Evolutionary conservation across 305 asterid genomes (phyloP), one percentile per base, ranked within the genome.

Genomic region (Fraxinus paxiana): DNA sequence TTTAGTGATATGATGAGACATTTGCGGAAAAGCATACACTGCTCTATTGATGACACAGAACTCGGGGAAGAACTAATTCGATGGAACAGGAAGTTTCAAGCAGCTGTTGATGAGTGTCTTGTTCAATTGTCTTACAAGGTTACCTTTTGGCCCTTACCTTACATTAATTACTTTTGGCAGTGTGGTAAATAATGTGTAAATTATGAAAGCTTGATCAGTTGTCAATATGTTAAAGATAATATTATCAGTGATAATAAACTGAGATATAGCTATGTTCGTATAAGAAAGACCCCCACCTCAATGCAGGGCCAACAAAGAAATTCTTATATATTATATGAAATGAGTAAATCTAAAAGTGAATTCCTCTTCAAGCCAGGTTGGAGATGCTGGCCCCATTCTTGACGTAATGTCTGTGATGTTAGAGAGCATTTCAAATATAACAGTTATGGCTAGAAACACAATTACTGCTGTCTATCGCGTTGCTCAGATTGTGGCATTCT

Each of bases 331-430:
- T 41, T 71, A 76, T 79, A 73, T 73, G 86, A 82, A 13, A 46
- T 54, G 80, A 67, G 87, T 41, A 83, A 79, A 79, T 72, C 70
- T 84, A 54, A 54, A 81, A 78, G 30, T 79, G 51, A 80, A 71
- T 67, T 80, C 59, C 70, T 76, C 56, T 86, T 85, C 76, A 80
- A 51, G 76, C 83, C 91, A 95, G 98, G 90, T 95, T 82, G 99
- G 99, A 74, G 99, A 95, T 89, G 97, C 97, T 70, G 97, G 97
- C 76, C 99, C 96, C 17, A 92, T 95, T 82, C 92, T 94, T 86
- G 99, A 92, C 83, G 93, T 90, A 71, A 94, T 96, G 98, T 93
- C 99, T 74, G 97, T 91, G 89, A 91, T 92, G 98, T 84, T 96
- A 92, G 99, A 96, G 86, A 91, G 87, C 89, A 89, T 91, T 79